Evolutionary conservation across 1,139 yeast genomes (phyloP), one percentile per base, ranked within the genome.

Genomic region (Candida smagusa): DNA sequence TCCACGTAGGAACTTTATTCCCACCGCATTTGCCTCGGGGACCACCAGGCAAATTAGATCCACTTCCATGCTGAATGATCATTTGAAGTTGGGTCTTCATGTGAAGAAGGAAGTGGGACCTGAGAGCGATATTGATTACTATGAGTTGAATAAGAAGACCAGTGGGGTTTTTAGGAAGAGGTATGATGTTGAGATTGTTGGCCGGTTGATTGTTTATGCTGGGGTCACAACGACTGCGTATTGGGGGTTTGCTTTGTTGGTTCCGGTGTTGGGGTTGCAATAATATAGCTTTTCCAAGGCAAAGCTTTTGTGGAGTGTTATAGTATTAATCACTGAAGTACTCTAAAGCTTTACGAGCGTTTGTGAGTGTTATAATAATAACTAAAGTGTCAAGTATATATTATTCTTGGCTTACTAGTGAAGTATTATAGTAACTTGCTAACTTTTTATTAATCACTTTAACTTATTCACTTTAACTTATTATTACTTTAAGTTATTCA

Each of bases 111-210:
- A 53, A 21, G 56, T 67, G 33, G 74, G 75, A 0, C 68, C 73
- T 9, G 63, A 58, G 36, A 60, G 56, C 28, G 74, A 69, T 30
- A 68, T 68, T 33, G 76, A 70, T 46, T 63, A 61, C 38, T 68
- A 68, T 47, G 77, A 66, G 43, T 61, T 70, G 56, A 39, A 33
- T 12, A 43, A 8, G 33, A 28, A 30, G 28, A 44, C 46, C 22
- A 62, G 71, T 41, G 74, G 71, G 4, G 81, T 66, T 31, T 78
- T 63, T 54, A 68, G 59, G 52, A 66, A 78, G 8, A 65, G 89
- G 38, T 82, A 80, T 51, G 92, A 84, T 45, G 81, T 84, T 23
- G 90, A 83, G 46, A 84, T 84, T 12, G 65, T 85, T 31, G 87
- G 92, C 9, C 69, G 90, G 50, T 58, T 85, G 41, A 65, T 83